These are phyloP conservation scores for Phialophora expanda DNA, from an alignment of 2,329 filamentous ascomycete genomes.

Conservation along the genomic window DNA sequence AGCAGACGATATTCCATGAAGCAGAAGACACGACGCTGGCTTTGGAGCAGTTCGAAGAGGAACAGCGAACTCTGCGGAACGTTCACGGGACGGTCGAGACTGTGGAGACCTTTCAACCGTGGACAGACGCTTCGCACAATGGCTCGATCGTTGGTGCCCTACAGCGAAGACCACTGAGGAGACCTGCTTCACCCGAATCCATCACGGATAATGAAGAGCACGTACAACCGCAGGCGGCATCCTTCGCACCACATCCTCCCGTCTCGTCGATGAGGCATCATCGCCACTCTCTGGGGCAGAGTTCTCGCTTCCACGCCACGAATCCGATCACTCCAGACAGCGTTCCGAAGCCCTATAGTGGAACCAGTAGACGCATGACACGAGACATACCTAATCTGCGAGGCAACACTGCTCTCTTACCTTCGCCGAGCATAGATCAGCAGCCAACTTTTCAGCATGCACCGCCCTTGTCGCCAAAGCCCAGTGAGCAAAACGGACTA, in stretches of 20 bases:
- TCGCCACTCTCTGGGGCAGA: conserved; percentile 13
- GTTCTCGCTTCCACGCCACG: conserved; percentile 33
- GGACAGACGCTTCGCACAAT: conserved; percentile 14
- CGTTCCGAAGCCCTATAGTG: conserved; percentile 19
- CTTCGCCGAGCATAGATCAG: conserved; percentile 35
- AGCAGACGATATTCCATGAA: conserved; percentile 66
- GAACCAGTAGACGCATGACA: conserved; percentile 12
- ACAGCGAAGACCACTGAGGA: conserved; percentile 23
- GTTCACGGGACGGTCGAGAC: conserved; percentile 35
- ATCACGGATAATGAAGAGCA: conserved; percentile 36
- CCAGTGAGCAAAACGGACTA: conserved; percentile 14
- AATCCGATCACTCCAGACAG: conserved; percentile 40
- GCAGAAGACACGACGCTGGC: conserved; percentile 62
- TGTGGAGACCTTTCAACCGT: conserved; percentile 29
- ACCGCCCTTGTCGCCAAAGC: conserved; percentile 20
- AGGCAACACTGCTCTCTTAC: conserved; percentile 26
- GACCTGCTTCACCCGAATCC: conserved; percentile 40
- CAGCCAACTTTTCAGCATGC: conserved; percentile 23
- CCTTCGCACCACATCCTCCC: conserved; percentile 7
- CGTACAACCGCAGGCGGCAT: not conserved
- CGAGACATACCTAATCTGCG: conserved; percentile 15
- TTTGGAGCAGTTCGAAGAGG: conserved; percentile 46
- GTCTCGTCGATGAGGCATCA: conserved; percentile 6
- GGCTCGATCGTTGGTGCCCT: conserved; percentile 11
- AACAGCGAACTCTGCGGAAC: conserved; percentile 33